Evolutionary conservation across 148 eudicot species (phyloP), one percentile per base, ranked within the genome.

Genomic region (Camellia japonica): DNA sequence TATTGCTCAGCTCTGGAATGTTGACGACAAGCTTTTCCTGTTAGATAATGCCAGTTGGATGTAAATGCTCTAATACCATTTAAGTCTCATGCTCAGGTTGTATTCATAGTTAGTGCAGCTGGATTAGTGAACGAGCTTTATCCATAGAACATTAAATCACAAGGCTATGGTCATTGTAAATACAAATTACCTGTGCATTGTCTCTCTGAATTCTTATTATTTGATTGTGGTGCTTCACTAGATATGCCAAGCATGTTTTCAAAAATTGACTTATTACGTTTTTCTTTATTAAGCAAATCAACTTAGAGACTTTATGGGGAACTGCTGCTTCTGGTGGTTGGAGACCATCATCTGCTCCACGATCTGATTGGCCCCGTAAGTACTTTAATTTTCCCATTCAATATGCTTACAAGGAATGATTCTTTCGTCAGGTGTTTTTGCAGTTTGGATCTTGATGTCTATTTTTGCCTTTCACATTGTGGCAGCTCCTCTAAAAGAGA

Each of bases 291-390:
- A 58, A 64, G 59, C 88, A 95, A 96, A 83, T 90, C 64, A 80
- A 87, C 64, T 72, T 84, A 54, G 89, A 93, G 67, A 83, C 86
- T 43, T 91, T 91, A 47, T 95, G 98, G 98, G 90, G 84, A 78
- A 80, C 92, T 80, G 96, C 93, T 80, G 88, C 88, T 72, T 91
- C 96, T 77, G 86, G 85, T 75, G 97, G 91, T 58, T 95, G 98
- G 97, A 88, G 87, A 70, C 98, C 97, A 49, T 93, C 95, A 73
- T 93, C 97, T 80, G 92, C 93, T 71, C 98, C 97, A 67, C 91
- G 98, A 78, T 90, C 93, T 86, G 77, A 90, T 77, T 95, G 98
- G 98, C 97, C 88, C 1, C 80, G 98, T 95, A 81, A 83, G 86
- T 79, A 67, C 8, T 73, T 38, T 23, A 3, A 56, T 59, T 72